Base-by-base conservation (phyloP, 1,284 basidiomycete genomes). In the Coriolopsis trogii region DNA sequence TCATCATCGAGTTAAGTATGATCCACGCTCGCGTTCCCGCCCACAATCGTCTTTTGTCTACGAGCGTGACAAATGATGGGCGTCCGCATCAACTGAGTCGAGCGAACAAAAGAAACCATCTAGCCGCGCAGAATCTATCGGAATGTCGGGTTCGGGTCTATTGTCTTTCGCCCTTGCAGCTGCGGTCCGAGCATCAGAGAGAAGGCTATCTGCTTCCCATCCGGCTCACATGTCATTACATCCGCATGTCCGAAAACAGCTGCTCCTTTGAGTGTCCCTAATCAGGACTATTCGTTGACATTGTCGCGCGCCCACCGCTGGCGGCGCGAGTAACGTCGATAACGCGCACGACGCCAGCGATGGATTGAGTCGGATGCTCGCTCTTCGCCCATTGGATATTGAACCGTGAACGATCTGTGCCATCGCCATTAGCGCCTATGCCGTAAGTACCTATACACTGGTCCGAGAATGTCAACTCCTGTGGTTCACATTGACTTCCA, bases 31-130 rank as follows among this genome's bases (percentile, higher is more conserved):
- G 41, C 39, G 49, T n/a, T n/a, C 39, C 39, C 52, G 46, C 49
- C 18, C 33, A 45, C 30, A 29, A 39, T 43, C 49, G 29, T 41
- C 58, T 53, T 59, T 59, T 56, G 57, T 59, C 46, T 41, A 25
- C 43, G 40, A 36, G 36, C 44, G 39, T 41, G 36, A n/a, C 8
- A 18, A 18, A 23, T 58, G 56, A 51, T 58, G 49, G 52, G 29
- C n/a, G n/a, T 50, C 41, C 46, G 44, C 16, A 45, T 39, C 24
- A 25, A 15, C 51, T 42, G 16, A 29, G 42, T 21, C 24, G 42
- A 25, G 31, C 38, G 47, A 59, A 59, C 57, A 59, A 56, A 59
- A 59, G 51, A 50, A 25, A 53, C 28, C 25, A 47, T 37, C 34
- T 26, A 42, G 30, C 24, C 24, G 51, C 44, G 8, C 12, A 59